These are phyloP conservation scores for Cadophora sp. DNA, from an alignment of 2,329 filamentous ascomycete genomes.

Conservation along the genomic window DNA sequence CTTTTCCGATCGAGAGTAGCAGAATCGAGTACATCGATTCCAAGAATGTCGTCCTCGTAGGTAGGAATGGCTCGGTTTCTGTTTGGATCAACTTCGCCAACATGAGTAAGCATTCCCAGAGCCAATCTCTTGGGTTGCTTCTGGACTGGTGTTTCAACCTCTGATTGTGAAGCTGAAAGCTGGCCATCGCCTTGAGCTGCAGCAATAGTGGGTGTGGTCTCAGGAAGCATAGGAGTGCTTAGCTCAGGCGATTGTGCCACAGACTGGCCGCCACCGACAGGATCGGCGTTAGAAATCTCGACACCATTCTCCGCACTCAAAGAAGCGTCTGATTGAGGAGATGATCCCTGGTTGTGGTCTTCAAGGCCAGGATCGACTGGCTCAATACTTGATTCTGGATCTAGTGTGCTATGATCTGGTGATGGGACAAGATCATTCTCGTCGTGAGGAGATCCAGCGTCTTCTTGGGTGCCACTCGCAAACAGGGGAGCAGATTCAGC, in stretches of 20 bases:
- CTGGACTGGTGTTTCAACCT: conserved; percentile 20
- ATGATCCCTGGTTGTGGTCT: not conserved
- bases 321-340: not conserved
- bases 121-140: conserved; percentile 45
- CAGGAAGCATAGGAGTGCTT: conserved; percentile 5
- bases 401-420: not conserved
- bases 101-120: conserved; percentile 33
- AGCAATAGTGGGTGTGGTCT: not conserved
- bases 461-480: not conserved
- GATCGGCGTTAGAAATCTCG: not conserved
- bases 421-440: not conserved
- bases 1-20: not conserved
- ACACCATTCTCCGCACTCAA: not conserved
- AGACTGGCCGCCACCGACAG: not conserved
- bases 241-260: not conserved
- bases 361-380: not conserved
- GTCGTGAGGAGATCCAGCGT: not conserved
- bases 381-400: not conserved
- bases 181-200: not conserved
- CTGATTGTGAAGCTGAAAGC: not conserved
- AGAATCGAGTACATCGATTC: conserved; percentile 1
- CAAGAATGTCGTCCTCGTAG: conserved; percentile 31
- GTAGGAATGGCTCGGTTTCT: conserved; percentile 36
- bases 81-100: conserved; percentile 35
- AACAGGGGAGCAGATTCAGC: conserved; percentile 7